phyloP scores from a whole-genome alignment of 345 rosid genomes.

The Lepidium sativum region DNA sequence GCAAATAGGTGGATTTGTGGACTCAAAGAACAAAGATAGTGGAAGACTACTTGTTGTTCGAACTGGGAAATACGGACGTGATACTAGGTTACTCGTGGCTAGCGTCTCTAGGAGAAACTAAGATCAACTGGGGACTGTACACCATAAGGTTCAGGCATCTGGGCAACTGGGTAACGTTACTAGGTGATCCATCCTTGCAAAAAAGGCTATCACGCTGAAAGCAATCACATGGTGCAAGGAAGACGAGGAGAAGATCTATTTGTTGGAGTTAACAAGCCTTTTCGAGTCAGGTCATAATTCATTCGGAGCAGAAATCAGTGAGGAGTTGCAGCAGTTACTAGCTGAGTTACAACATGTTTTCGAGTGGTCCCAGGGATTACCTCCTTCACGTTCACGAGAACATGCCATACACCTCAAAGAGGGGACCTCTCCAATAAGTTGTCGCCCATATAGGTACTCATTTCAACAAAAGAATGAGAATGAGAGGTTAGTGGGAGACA shows the following conservation, averaged over 20 bases:
- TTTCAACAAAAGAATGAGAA: background rate
- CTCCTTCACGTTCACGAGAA: background rate
- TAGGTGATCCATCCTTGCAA: no score
- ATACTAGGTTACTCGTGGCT: background rate
- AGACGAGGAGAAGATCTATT: no score
- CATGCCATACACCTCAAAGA: background rate
- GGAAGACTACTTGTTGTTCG: background rate
- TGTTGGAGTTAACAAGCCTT: no score
- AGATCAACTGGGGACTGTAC: background rate
- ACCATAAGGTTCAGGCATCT: background rate
- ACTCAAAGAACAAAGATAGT: no score
- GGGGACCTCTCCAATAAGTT: background rate
- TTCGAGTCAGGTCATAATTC: no score
- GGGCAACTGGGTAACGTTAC: no score
- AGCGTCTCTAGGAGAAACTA: background rate
- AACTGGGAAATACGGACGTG: background rate
- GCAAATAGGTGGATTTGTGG: no score
- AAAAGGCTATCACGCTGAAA: no score
- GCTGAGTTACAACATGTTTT: no score
- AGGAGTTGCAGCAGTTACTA: no score
- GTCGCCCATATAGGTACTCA: background rate
- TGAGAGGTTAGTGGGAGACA: background rate
- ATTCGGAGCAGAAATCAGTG: no score
- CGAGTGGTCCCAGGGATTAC: background rate
- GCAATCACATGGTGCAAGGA: no score